Base-by-base conservation (phyloP, 1,139 yeast genomes). In the Kazachstania sp. region DNA sequence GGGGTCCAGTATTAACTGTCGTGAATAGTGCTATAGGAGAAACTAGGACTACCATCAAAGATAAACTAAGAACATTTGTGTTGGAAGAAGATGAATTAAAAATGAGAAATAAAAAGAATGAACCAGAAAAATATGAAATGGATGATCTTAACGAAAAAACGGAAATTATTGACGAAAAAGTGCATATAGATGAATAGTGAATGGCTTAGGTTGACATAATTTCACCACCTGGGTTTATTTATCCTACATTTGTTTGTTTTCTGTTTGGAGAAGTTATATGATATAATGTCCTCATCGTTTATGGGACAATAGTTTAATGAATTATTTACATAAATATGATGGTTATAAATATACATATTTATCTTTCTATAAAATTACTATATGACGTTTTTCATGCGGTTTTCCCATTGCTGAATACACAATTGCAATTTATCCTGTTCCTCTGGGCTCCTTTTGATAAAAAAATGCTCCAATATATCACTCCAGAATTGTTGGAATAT, bases 1-100 rank as follows among this genome's bases (percentile, higher is more conserved):
- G 90, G 69, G 83, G 83, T 7, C 96, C 96, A 1, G 80, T 90
- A 12, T 59, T 79, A 45, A 69, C 74, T 30, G 83, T 87, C 15
- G 73, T 70, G 1, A 73, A 75, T 50, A 75, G 83, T 36, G 73
- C 83, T 66, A 47, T 75, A 8, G 78, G 75, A 39, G 87, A 84
- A 58, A 71, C 81, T 0, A 66, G 77, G 43, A 70, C 66, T 1
- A 72, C 82, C 32, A 78, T 73, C 23, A 84, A 83, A 63, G 76
- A 71, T 46, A 81, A 79, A 60, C 65, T 86, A 49, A 73, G 64
- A 38, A 51, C 53, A 11, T 50, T 63, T 39, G 59, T 68, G 7
- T 42, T 64, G 3, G 69, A 66, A 19, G 67, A 63, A 7, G 50
- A 53, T 16, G 61, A 58, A 37, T 30, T 41, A 23, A 41, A 37